Evolutionary conservation across 2,329 filamentous ascomycete genomes (phyloP), one percentile per base, ranked within the genome.

Genomic region (Sclerotinia glacialis): DNA sequence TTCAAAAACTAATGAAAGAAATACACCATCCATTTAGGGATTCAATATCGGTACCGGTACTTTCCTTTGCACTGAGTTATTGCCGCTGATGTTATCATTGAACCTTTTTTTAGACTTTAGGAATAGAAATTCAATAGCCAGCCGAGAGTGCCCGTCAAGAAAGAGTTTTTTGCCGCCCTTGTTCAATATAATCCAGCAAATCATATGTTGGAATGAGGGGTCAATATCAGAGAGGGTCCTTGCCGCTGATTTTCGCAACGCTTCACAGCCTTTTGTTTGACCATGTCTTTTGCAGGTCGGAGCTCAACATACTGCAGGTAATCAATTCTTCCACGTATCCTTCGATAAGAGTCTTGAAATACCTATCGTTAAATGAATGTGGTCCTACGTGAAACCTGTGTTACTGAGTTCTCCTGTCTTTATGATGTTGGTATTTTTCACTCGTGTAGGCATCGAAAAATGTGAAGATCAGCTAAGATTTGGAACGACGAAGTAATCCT

Each of bases 61-160:
- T 60, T 37, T 34, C 4, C 21, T 46, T 14, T 21, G 16, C 4
- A 11, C 26, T 11, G 42, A 47, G 28, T 34, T 47, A 34, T 47
- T 60, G 42, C 12, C 56, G 44, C 56, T 37, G 56, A 60, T 60
- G 28, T 49, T 60, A 37, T 37, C 56, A 37, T 34, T 47, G 28
- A 46, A 34, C 21, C 46, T 16, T 49, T 49, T 49, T 34, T 31
- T 60, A 47, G 28, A 37, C 21, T 11, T 7, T 11, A 49, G 44
- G 28, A 18, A 60, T 37, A n/a, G 44, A 47, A 60, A 23, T 18
- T 6, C 18, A 34, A 34, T 3, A n/a, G 47, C 18, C n/a, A 21
- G 14, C 9, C 16, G 54, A 44, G 23, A 42, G 37, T 28, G 21
- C 28, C 53, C n/a, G 31, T n/a, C 28, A 34, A 23, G 52, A 46